Percentiles rank a stretch among this genome's conserved stretches.
phyloP scores from a whole-genome alignment of 2,329 filamentous ascomycete genomes.

The Helotiales sp. region DNA sequence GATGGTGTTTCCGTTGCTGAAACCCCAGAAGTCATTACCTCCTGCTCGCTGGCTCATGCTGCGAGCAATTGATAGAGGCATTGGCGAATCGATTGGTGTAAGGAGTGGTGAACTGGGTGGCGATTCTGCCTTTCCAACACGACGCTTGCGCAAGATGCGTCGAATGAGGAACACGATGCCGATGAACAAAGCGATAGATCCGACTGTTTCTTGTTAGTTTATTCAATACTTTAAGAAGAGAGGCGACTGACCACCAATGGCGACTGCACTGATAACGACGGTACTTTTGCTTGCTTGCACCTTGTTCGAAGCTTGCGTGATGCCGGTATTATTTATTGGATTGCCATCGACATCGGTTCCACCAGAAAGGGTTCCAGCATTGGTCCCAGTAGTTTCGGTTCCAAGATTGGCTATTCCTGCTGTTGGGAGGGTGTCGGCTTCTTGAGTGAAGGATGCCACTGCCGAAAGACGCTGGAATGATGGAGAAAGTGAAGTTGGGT shows the following conservation, averaged over 20 bases:
- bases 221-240: not conserved
- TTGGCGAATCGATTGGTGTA: conserved; percentile 11
- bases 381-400: not conserved
- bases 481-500: not conserved
- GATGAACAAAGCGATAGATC: conserved; percentile 19
- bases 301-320: not conserved
- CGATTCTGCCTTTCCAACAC: conserved; percentile 24
- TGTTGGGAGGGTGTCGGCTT: conserved; percentile 11
- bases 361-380: conserved; percentile 14
- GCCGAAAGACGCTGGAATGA: conserved; percentile 8
- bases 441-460: conserved; percentile 9
- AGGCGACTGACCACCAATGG: conserved; percentile 18
- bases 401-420: not conserved
- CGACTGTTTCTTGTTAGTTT: conserved; percentile 15
- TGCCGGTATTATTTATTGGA: not conserved
- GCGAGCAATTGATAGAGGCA: conserved; percentile 25
- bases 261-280: conserved; percentile 16
- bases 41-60: conserved; percentile 25
- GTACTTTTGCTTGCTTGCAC: conserved; percentile 15
- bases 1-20: conserved; percentile 1
- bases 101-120: conserved; percentile 29
- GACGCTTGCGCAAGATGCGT: conserved; percentile 26
- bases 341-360: conserved; percentile 8
- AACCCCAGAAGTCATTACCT: conserved; percentile 11
- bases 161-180: conserved; percentile 29